Base-by-base conservation (phyloP, 441 rosid species). In the Oxalis stricta region DNA sequence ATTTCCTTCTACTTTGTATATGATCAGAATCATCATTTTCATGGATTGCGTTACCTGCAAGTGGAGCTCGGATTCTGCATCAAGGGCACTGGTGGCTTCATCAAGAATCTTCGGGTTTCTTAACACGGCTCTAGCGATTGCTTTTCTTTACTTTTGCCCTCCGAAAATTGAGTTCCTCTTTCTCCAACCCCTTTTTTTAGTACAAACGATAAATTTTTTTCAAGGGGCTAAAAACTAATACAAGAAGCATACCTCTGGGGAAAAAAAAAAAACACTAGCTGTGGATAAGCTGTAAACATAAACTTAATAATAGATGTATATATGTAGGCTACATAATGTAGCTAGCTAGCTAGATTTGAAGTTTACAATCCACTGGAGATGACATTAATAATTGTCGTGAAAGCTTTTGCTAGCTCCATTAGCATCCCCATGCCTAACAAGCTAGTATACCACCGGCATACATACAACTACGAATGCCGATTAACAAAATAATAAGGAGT, bases 81-180 rank as follows among this genome's bases (percentile, higher is more conserved):
- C 96, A 36, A 85, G 87, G 15, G 94, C 96, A 51, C 93, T 82
- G 1, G 93, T 82, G 18, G 95, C 92, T 55, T 84, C 95, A 66
- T 84, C 95, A 52, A 81, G 55, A 29, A 85, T 79, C 69, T 57
- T 77, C 7, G 96, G 94, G 53, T 82, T 76, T 43, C 82, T 65
- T 57, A 84, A 37, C 30, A 80, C 64, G 5, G 87, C 91, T 58
- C 96, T 70, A 35, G 91, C 91, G 48, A 86, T 82, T 1, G 96
- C 86, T 18, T 82, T 77, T 63, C 95, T 71, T 59, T 82, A 88
- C 40, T 84, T 84, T 40, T 84, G 92, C 35, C 93, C 93, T 32
- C 95, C 96, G 96, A 85, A 28, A 85, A 83, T 50, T 85, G 96
- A 63, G 82, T 75, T 54, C 94, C 96, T 61, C 83, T 84, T 48